A percentile compares a stretch with the other conserved stretches of the same genome.
Evolutionary conservation across 2,329 filamentous ascomycete genomes (phyloP).

Genomic region (Epichloe sp.): DNA sequence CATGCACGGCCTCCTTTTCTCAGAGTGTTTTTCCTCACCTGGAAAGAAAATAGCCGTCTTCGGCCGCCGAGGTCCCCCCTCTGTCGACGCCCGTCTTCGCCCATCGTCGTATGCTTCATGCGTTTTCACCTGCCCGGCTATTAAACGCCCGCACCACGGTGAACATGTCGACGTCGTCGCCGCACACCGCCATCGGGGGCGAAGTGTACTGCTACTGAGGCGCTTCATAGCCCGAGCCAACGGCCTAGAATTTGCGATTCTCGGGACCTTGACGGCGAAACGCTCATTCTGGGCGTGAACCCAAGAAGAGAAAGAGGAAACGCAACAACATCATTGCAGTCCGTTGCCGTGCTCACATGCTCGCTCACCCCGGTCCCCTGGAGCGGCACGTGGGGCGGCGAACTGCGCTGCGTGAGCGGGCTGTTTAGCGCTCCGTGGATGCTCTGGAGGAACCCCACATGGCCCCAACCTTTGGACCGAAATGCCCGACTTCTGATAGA

Average conservation of each 20-base stretch:
- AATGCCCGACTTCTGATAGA: background rate
- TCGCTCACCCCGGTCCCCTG: background rate
- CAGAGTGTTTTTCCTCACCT: slow-evolving; percentile 21
- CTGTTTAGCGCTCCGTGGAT: background rate
- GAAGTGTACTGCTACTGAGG: slow-evolving; percentile 17
- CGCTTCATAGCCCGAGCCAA: slow-evolving; percentile 18
- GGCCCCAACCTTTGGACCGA: background rate
- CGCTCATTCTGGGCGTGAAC: slow-evolving; percentile 5
- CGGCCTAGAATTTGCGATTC: slow-evolving; percentile 8
- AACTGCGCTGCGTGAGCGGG: background rate
- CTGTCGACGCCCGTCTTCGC: slow-evolving; percentile 1
- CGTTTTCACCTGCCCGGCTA: background rate
- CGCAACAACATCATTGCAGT: background rate
- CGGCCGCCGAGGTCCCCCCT: slow-evolving; percentile 23
- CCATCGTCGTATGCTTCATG: slow-evolving; percentile 5
- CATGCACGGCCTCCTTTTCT: background rate
- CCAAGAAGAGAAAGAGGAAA: background rate
- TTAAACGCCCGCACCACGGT: background rate
- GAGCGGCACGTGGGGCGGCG: background rate
- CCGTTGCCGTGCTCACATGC: too few species aligned
- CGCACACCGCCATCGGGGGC: slow-evolving; percentile 12
- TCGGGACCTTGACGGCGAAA: slow-evolving; percentile 1
- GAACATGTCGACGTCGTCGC: background rate
- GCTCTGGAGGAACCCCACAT: background rate
- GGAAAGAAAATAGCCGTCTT: slow-evolving; percentile 49